Evolutionary conservation across 495 filamentous ascomycete genomes (phyloP).

Genomic region (Podospora bellae-mahoneyi): DNA sequence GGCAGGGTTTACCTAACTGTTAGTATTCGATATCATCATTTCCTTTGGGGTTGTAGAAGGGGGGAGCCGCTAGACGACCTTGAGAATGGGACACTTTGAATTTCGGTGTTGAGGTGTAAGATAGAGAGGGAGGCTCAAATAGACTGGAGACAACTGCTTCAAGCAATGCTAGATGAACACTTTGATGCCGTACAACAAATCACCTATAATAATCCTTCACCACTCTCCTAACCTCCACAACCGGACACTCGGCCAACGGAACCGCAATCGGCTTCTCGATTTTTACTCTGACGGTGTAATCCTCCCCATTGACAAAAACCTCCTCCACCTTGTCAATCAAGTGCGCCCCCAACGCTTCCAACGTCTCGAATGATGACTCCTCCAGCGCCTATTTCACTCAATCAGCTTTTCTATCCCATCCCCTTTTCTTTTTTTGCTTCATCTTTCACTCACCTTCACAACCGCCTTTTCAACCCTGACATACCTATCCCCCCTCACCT

Average conservation of each 20-base stretch:
- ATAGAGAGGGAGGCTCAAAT: background rate
- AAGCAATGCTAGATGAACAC: background rate
- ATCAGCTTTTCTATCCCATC: conserved; percentile 16
- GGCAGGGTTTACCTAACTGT: background rate
- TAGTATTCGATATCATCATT: background rate
- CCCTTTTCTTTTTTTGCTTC: background rate
- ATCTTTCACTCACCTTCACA: conserved; percentile 42
- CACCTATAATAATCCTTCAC: conserved; percentile 11
- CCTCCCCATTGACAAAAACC: conserved; percentile 4
- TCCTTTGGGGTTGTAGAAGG: background rate
- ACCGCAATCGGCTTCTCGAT: conserved; percentile 60
- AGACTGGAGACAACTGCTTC: background rate
- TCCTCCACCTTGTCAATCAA: conserved; percentile 41
- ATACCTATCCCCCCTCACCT: conserved; percentile 41
- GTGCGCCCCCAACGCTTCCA: conserved; percentile 55
- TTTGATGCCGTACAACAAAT: too few species aligned
- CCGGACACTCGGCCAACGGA: conserved; percentile 54
- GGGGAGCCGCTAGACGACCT: too few species aligned
- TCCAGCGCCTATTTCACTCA: conserved; percentile 45
- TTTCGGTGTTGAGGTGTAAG: background rate
- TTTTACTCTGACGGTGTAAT: conserved; percentile 47
- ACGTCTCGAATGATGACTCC: conserved; percentile 58
- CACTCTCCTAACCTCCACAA: conserved; percentile 45
- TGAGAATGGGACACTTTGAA: too few species aligned
- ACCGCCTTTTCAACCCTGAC: conserved; percentile 46